phyloP scores from a whole-genome alignment of 164 flowering plant species.

The Chimonanthus praecox region DNA sequence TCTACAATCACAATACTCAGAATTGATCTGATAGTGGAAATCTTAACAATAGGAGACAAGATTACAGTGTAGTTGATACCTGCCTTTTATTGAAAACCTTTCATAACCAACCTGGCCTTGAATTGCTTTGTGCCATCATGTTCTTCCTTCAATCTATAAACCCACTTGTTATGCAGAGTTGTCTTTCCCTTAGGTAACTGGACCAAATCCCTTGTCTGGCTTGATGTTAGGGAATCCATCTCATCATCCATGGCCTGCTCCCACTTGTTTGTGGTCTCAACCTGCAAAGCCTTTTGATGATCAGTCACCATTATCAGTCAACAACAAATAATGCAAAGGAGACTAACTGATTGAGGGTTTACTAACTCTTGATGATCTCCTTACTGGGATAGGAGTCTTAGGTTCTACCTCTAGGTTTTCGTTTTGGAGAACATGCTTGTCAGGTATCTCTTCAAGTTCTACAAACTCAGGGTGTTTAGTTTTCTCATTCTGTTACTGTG shows the following conservation, averaged over 20 bases:
- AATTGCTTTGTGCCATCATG: not conserved
- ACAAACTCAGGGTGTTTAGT: not conserved
- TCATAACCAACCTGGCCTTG: not conserved
- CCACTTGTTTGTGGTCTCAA: not conserved
- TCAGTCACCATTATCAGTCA: not conserved
- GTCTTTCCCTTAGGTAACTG: not conserved
- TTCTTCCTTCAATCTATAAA: not conserved
- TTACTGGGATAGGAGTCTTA: not conserved
- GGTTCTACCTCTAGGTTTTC: not conserved
- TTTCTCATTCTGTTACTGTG: not conserved
- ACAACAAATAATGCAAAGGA: conserved; percentile 1
- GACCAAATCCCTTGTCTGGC: not conserved
- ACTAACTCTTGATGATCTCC: not conserved
- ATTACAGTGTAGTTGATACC: not conserved
- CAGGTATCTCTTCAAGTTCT: not conserved
- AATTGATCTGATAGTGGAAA: not conserved
- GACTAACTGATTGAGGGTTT: not conserved
- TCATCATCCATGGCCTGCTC: not conserved
- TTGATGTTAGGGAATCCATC: not conserved
- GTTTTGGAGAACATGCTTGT: not conserved
- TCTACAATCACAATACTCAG: not conserved
- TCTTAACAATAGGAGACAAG: not conserved
- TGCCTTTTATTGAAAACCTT: not conserved
- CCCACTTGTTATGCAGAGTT: not conserved
- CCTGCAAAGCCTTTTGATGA: not conserved